Conservation (phyloP, 192 early-diverging fungal genomes). For the Spizellomyces sp. region DNA sequence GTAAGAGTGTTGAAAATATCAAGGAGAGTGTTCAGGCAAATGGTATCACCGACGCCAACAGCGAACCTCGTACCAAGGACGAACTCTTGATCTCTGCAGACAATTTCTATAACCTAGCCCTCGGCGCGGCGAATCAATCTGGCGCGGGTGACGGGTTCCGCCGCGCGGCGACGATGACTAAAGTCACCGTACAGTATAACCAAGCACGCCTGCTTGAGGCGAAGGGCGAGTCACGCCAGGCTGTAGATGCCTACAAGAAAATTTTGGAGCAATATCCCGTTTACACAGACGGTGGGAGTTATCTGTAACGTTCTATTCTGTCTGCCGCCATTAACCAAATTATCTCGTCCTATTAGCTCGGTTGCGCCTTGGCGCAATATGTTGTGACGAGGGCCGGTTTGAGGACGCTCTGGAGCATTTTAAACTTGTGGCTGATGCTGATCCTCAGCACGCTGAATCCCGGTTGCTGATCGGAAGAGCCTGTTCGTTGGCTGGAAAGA, state of each 20-base stretch:
- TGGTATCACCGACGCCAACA: conserved; percentile 44
- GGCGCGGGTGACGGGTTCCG: conserved; percentile 4
- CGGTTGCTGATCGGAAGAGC: conserved; percentile 76
- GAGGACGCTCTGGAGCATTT: conserved; percentile 65
- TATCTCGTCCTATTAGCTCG: conserved; percentile 47
- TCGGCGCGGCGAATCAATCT: conserved; percentile 1
- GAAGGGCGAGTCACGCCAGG: conserved; percentile 49
- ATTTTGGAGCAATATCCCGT: conserved; percentile 67
- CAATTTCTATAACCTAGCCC: conserved; percentile 35
- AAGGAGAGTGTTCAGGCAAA: conserved; percentile 26
- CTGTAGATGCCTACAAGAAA: conserved; percentile 65
- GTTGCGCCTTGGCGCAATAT: conserved; percentile 76
- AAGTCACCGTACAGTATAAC: conserved; percentile 74
- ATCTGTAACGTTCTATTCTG: no score
- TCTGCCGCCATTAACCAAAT: no score
- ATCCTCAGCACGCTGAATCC: conserved; percentile 61
- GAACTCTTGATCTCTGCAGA: conserved; percentile 39
- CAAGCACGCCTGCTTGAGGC: conserved; percentile 47
- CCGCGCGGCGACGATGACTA: not conserved
- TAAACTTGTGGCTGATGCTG: conserved; percentile 62
- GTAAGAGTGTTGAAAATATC: conserved; percentile 16
- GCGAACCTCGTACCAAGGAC: conserved; percentile 17
- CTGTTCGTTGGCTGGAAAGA: conserved; percentile 61
- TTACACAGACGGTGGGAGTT: conserved; percentile 63
- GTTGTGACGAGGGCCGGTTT: conserved; percentile 50